phyloP scores from a whole-genome alignment of 768 basidiomycete species.

The Cubamyces lactineus region DNA sequence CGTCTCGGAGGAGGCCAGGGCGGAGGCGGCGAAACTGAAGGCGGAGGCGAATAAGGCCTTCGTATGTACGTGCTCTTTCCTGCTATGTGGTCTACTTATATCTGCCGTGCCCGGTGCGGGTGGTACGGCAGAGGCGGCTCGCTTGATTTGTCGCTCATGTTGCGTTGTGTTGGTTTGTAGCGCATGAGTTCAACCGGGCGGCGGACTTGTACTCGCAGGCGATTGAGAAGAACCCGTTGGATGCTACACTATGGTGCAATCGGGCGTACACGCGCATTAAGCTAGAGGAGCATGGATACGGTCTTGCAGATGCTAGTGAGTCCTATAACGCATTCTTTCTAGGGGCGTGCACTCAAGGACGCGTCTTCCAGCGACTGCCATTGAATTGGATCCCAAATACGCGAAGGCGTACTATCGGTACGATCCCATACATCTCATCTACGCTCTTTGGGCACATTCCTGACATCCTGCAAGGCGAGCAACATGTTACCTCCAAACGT shows the following conservation, averaged over 20 bases:
- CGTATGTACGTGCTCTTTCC: conserved; percentile 47
- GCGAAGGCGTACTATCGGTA: conserved; percentile 89
- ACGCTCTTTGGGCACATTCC: not conserved
- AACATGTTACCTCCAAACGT: conserved; percentile 85
- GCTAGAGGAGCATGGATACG: conserved; percentile 93
- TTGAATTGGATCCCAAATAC: conserved; percentile 86
- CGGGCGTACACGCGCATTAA: conserved; percentile 92
- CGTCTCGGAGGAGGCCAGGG: conserved; percentile 72
- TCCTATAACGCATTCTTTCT: conserved; percentile 20
- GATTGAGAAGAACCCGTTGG: conserved; percentile 84
- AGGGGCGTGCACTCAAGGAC: not conserved
- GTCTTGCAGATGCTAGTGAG: conserved; percentile 84
- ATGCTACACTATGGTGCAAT: conserved; percentile 93
- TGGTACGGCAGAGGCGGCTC: not conserved
- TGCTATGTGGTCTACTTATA: too few species aligned
- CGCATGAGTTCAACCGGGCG: conserved; percentile 76
- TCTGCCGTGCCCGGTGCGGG: conserved; percentile 2
- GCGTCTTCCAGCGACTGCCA: conserved; percentile 66
- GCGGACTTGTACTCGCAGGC: conserved; percentile 82
- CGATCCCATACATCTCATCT: conserved; percentile 19
- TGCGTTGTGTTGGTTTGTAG: conserved; percentile 37
- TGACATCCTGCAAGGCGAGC: conserved; percentile 62
- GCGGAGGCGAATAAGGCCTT: conserved; percentile 90
- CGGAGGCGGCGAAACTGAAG: conserved; percentile 74
- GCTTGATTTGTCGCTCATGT: not conserved